Base-by-base conservation (phyloP, 2,329 filamentous ascomycete species). In the Amauroascus niger region DNA sequence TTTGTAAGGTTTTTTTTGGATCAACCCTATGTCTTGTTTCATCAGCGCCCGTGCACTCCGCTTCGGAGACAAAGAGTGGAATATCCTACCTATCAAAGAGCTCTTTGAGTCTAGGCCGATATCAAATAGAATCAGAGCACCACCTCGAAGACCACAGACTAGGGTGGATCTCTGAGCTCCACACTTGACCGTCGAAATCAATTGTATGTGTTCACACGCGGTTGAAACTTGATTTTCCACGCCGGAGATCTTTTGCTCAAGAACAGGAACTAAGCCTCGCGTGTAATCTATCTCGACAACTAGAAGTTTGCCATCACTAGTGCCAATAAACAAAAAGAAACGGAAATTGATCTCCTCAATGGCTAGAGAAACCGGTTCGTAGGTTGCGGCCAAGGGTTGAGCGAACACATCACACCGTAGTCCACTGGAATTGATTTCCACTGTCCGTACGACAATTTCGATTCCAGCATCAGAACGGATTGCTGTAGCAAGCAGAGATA, bases 131-230 rank as follows among this genome's bases (percentile, higher is more conserved):
- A 74, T 60, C 41, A 76, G 58, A 49, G 66, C 67, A 33, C 74
- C 74, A 58, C 70, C 71, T 35, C 74, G 70, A 45, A 76, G 64
- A 9, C 74, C 74, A 58, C 73, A 76, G 11, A 76, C 64, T 11
- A 75, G 43, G 57, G 64, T 56, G 43, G 56, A 59, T 28, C 59
- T 60, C 11, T 55, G 53, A 4, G 52, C 32, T 2, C 52, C 56
- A 39, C 56, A 52, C 18, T 55, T 39, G 13, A 49, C 30, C 51
- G 61, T 55, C n/a, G 60, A 55, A 41, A 71, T 57, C 13, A 62
- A 55, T 28, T 61, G 63, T 58, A 69, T 57, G 39, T 63, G 71
- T 54, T 69, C 69, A 53, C 67, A 66, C 7, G 64, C 65, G 41
- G 61, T 67, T 4, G 65, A 69, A 39, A 68, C 60, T 32, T 66